These are phyloP conservation scores for Dryadomyces quercus-mongolicae DNA, from an alignment of 2,329 filamentous ascomycete genomes.

Conservation along the genomic window DNA sequence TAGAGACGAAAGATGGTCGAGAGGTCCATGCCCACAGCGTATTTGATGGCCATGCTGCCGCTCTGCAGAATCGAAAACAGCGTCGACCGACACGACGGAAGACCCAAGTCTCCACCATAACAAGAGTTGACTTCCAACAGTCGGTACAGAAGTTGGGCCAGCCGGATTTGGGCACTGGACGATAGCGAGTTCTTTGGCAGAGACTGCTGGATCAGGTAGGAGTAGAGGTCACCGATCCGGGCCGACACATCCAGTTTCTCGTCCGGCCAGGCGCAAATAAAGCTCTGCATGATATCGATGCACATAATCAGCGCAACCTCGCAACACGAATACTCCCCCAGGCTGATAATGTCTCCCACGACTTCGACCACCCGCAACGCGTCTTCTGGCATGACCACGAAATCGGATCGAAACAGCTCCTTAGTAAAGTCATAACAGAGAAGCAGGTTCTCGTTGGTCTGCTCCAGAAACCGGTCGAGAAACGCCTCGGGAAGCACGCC, in stretches of 20 bases:
- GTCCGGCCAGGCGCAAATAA: constrained; percentile 52
- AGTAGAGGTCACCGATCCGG: constrained; percentile 63
- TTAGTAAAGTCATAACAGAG: constrained; percentile 35
- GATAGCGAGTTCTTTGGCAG: constrained; percentile 61
- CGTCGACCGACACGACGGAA: constrained; percentile 53
- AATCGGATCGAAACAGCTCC: constrained; percentile 41
- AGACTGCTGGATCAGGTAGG: constrained; percentile 58
- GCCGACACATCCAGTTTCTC: constrained; percentile 48
- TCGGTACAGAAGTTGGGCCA: constrained; percentile 57
- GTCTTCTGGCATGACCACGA: constrained; percentile 34
- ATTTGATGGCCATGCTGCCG: constrained; percentile 61
- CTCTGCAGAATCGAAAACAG: constrained; percentile 61
- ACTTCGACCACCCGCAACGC: constrained; percentile 35
- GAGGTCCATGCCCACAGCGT: constrained; percentile 56
- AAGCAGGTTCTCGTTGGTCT: constrained; percentile 41
- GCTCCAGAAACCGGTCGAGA: constrained; percentile 34
- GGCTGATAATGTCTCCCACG: constrained; percentile 37
- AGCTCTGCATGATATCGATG: constrained; percentile 53
- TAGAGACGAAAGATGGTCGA: constrained; percentile 69
- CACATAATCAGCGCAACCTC: constrained; percentile 60
- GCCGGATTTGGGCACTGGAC: constrained; percentile 49
- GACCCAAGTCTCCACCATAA: constrained; percentile 48
- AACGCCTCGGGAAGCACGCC: constrained; percentile 38
- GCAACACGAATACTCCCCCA: constrained; percentile 55
- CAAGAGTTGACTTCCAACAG: constrained; percentile 55